phyloP scores from a whole-genome alignment of 1,139 yeast genomes.

The Yarrowia galli region DNA sequence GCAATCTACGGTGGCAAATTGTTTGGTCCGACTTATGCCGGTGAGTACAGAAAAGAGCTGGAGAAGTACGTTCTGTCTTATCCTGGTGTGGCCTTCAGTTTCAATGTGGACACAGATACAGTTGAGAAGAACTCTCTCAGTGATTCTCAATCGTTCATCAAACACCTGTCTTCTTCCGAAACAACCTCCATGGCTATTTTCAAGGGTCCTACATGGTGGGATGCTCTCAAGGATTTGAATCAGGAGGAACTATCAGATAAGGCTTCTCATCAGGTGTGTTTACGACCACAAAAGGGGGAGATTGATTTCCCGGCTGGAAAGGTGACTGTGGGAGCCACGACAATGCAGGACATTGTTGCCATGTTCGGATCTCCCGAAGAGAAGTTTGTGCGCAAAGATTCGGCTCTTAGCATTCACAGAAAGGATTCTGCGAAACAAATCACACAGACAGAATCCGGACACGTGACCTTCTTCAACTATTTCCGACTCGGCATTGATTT shows the following conservation, averaged over 20 bases:
- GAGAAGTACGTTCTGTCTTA: constrained; percentile 25
- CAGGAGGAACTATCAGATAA: no score
- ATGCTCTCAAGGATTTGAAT: constrained; percentile 7
- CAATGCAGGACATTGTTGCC: constrained; percentile 25
- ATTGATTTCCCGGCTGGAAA: constrained; percentile 1
- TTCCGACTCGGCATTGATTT: constrained; percentile 29
- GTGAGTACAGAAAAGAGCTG: constrained; percentile 12
- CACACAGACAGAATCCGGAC: neutral
- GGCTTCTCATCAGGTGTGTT: neutral
- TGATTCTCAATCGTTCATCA: constrained; percentile 34
- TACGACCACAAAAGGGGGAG: constrained; percentile 5
- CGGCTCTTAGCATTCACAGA: constrained; percentile 22
- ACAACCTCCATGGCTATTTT: constrained; percentile 13
- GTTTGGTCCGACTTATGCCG: constrained; percentile 29
- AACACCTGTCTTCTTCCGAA: constrained; percentile 5
- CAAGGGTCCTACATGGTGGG: constrained; percentile 36
- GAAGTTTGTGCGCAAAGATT: constrained; percentile 19
- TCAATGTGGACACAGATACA: neutral
- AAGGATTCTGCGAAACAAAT: neutral
- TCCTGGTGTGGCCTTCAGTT: constrained; percentile 31
- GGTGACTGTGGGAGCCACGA: constrained; percentile 3
- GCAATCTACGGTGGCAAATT: constrained; percentile 31
- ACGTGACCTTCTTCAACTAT: constrained; percentile 34
- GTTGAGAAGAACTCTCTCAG: neutral
- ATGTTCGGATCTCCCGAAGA: constrained; percentile 27